A percentile compares a stretch with the other conserved stretches of the same genome.
Evolutionary conservation across 1,284 basidiomycete genomes (phyloP).

Genomic region (Kwoniella shivajii): DNA sequence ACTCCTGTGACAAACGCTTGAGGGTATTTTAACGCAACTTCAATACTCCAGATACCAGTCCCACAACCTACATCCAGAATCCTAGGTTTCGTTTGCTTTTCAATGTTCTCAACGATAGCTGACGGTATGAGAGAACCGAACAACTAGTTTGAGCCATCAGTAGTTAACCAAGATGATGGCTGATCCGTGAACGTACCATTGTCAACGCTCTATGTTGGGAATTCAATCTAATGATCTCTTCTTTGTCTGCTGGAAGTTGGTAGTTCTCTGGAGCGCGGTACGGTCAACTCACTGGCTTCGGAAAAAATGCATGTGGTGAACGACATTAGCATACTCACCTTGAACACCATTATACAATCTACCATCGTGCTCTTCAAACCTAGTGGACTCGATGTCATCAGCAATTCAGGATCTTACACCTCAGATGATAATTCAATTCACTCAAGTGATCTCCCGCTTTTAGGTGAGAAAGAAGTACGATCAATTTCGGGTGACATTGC

Average conservation of each 20-base stretch:
- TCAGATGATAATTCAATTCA: background rate
- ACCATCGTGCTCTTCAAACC: slow-evolving; percentile 1
- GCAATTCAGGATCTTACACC: background rate
- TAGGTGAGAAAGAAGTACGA: too few species aligned
- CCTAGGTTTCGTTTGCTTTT: background rate
- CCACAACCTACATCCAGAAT: slow-evolving; percentile 18
- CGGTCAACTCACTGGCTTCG: too few species aligned
- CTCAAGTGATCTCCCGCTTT: too few species aligned
- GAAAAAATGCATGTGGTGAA: background rate
- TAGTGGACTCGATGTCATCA: background rate
- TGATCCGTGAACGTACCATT: background rate
- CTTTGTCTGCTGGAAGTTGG: background rate
- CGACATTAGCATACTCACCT: background rate
- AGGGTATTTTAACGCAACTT: slow-evolving; percentile 14
- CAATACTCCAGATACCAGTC: slow-evolving; percentile 14
- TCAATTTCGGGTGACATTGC: too few species aligned
- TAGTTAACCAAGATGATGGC: background rate
- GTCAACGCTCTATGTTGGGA: slow-evolving; percentile 4
- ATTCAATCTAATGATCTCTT: slow-evolving; percentile 1
- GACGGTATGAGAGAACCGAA: background rate
- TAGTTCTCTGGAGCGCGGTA: slow-evolving; percentile 5
- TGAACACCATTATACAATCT: slow-evolving; percentile 1
- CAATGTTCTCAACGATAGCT: background rate
- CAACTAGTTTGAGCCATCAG: background rate
- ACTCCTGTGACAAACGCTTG: slow-evolving; percentile 9